Evolutionary conservation across 2,329 filamentous ascomycete species (phyloP), one percentile per base, ranked within the genome.

Genomic region (Botrytis fabae): DNA sequence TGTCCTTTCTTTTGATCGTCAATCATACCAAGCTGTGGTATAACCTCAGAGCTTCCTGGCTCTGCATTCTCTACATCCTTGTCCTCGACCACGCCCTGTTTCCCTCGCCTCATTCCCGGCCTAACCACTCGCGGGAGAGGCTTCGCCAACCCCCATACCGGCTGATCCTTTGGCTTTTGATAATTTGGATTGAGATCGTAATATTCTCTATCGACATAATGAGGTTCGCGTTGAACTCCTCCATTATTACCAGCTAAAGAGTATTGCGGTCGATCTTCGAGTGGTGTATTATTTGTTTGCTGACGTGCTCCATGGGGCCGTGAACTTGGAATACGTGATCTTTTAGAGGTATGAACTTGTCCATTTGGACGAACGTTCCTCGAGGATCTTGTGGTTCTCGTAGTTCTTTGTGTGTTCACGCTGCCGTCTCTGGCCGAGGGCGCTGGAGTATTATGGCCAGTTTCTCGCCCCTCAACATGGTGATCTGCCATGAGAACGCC

Each of bases 131-230:
- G 73, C 35, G 73, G 76, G 6, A 77, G 64, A 44, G 75, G 74
- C 28, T 75, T 76, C 44, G 75, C 75, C 22, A 76, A 64, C 32
- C 74, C 74, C 73, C 73, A 77, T 73, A 77, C 38, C n/a, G 75
- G 75, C n/a, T 40, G 32, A 32, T 73, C 51, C 63, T 75, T 61
- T 3, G 62, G 51, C 38, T 73, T 74, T 51, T 74, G 63, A n/a
- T 76, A 77, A 35, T 51, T 69, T 22, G 75, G 73, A 69, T 76
- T 77, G 2, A 73, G 51, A n/a, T 66, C 64, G 57, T 77, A 74
- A 44, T 75, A 77, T 38, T 73, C 69, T 22, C 71, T 70, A 12
- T 76, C 74, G 12, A 76, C 71, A 60, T 73, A 76, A 48, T 66
- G 51, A 44, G 62, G 63, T 60, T 72, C 62, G 18, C 46, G 65